Base-by-base conservation (phyloP, 2,329 filamentous ascomycete genomes). In the Chaetothyriales sp. region DNA sequence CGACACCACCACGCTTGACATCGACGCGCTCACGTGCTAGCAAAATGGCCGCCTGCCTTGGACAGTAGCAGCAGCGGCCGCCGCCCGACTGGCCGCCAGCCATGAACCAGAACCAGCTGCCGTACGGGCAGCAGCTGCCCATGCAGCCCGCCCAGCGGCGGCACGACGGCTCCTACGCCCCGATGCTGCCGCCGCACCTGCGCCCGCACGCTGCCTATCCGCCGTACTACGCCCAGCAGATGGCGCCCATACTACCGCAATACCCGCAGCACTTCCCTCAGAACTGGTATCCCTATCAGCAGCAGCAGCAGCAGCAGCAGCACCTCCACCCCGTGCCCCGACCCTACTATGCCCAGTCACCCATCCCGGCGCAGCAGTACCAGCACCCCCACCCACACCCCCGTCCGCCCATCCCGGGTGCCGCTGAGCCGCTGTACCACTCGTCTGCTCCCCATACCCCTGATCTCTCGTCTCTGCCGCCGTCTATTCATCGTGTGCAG, bases 181-280 rank as follows among this genome's bases (percentile, higher is more conserved):
- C 66, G 10, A 66, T 63, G 6, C 69, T 67, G 48, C 71, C 74
- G 29, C 74, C 74, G 33, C 77, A 74, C 59, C 75, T 81, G 67
- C 70, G 70, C 53, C 73, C 77, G 52, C 76, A 77, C 56, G 78
- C 77, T 53, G 78, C 70, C 47, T 79, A 84, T 61, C 81, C 80
- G 73, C 62, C 67, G 60, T 69, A 71, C 59, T 74, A 65, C 72
- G 77, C 50, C 73, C 80, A 52, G 69, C 82, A 56, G 74, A 80
- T 68, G 75, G 76, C 63, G 69, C 78, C 64, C 63, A 69, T 61
- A 62, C 69, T 62, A 66, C 73, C 64, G 64, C 73, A 63, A 63
- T 68, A 59, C 62, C 72, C 58, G 59, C 69, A 67, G 64, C 73
- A 66, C 59, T 73, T 70, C 56, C 63, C 61, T 60, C 71, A 50